phyloP scores from a whole-genome alignment of 2,329 filamentous ascomycete genomes.

The Hypoxylon sp. region DNA sequence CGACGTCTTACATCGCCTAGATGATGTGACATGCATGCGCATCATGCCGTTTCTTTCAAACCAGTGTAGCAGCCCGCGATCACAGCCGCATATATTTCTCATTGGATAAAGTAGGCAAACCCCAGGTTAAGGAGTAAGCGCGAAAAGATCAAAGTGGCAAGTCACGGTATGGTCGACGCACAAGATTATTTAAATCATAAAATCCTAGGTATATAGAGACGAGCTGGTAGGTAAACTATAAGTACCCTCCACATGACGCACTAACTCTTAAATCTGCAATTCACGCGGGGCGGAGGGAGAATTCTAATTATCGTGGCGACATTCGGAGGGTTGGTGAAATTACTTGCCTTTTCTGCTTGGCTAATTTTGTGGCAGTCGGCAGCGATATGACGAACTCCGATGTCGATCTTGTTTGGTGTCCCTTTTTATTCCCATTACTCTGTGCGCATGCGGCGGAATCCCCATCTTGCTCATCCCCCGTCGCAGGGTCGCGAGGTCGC shows the following conservation, averaged over 20 bases:
- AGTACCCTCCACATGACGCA: constrained; percentile 23
- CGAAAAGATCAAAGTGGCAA: constrained; percentile 14
- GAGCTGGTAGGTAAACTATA: constrained; percentile 17
- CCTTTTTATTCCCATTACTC: constrained; percentile 20
- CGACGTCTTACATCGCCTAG: constrained; percentile 36
- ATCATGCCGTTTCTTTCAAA: constrained; percentile 40
- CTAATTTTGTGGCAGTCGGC: constrained; percentile 36
- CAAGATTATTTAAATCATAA: constrained; percentile 18
- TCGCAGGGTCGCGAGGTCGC: too few species aligned
- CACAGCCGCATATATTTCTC: constrained; percentile 37
- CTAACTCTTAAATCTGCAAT: constrained; percentile 37
- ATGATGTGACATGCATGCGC: constrained; percentile 44
- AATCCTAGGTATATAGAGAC: constrained; percentile 4
- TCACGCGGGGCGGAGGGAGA: constrained; percentile 37
- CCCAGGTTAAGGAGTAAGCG: constrained; percentile 15
- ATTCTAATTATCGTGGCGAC: constrained; percentile 44
- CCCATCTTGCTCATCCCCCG: constrained; percentile 2
- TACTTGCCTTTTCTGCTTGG: constrained; percentile 38
- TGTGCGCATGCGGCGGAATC: constrained; percentile 31
- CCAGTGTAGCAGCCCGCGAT: constrained; percentile 31
- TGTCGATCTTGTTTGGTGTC: constrained; percentile 39
- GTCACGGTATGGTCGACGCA: constrained; percentile 22
- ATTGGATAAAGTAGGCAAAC: constrained; percentile 31
- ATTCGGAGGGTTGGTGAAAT: constrained; percentile 41
- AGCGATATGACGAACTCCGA: constrained; percentile 41